Evolutionary conservation across 2,329 filamentous ascomycete genomes (phyloP).

Genomic region (Xylariaceae sp.): DNA sequence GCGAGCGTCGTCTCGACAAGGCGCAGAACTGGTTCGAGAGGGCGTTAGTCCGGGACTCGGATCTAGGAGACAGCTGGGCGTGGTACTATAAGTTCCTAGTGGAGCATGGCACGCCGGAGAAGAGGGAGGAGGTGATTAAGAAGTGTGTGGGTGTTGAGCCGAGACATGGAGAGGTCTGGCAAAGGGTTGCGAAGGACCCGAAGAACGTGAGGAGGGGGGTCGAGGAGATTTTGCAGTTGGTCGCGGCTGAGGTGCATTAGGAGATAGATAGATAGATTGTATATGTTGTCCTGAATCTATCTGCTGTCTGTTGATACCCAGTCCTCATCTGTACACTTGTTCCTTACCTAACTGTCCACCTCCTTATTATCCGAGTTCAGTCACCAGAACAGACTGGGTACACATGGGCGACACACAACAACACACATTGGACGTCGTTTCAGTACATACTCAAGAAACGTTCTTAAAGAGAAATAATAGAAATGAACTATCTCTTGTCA

Average conservation of each 20-base stretch:
- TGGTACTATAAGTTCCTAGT: constrained; percentile 95
- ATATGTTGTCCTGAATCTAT: background rate
- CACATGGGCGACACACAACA: no score
- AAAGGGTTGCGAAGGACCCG: constrained; percentile 78
- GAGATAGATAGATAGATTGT: background rate
- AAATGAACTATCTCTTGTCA: no score
- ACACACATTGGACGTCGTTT: no score
- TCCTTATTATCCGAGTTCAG: no score
- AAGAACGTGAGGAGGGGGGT: constrained; percentile 67
- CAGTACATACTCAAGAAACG: no score
- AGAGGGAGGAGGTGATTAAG: constrained; percentile 73
- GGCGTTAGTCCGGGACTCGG: constrained; percentile 79
- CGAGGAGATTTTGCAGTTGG: constrained; percentile 79
- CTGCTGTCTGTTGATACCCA: background rate
- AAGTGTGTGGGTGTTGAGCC: constrained; percentile 84
- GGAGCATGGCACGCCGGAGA: constrained; percentile 92
- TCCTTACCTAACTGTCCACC: no score
- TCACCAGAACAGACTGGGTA: no score
- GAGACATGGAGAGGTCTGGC: constrained; percentile 89
- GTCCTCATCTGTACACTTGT: background rate
- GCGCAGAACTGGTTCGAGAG: constrained; percentile 97
- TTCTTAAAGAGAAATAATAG: no score
- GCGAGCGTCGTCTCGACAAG: constrained; percentile 84
- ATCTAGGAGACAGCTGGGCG: constrained; percentile 89
- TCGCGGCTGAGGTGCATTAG: constrained; percentile 44